Base-by-base conservation (phyloP, 176 grass and related monocot genomes). In the Aegilops speltoides region DNA sequence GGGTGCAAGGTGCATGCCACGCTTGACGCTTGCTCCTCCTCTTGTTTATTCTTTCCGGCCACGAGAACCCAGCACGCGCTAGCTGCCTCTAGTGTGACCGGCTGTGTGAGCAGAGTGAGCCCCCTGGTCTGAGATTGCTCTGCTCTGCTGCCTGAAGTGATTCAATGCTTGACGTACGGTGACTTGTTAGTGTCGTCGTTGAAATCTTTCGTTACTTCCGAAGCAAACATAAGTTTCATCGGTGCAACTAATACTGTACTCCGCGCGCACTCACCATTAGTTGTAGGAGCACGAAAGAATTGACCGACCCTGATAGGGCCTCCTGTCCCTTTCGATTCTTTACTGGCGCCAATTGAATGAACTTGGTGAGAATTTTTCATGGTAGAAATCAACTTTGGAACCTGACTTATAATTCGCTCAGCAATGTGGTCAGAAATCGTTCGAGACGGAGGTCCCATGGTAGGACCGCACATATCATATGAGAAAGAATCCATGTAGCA, bases 1-100 rank as follows among this genome's bases (percentile, higher is more conserved):
- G 75, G 34, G 97, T 98, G 59, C 97, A 98, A 96, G 97, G 96
- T 98, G 36, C 36, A 37, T 37, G 52, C 28, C 8, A 3, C 69
- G 9, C 23, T 25, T 64, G 40, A 7, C 68, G 8, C 22, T 23
- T 62, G 37, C 31, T 63, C 38, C 7, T 45, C 79, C 4, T 19
- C 67, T 40, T 10, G 7, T 15, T 50, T 13, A 1, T 32, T 25
- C 36, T 83, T n/a, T 1, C 23, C 22, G 68, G 25, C 28, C 34
- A 64, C 83, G 59, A 89, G 31, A 74, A 40, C 68, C 33, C 22
- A 71, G 68, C 36, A 74, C 5, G 71, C 71, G 23, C 40, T 74
- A 52, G 48, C 46, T 50, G 13, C 12, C 46, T 48, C 14, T 52
- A 54, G 50, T 22, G 54, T 57, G 54, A 20, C 19, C 22, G 54